These are phyloP conservation scores for Gloeophyllum trabeum DNA, from an alignment of 768 basidiomycete species.

Conservation along the genomic window DNA sequence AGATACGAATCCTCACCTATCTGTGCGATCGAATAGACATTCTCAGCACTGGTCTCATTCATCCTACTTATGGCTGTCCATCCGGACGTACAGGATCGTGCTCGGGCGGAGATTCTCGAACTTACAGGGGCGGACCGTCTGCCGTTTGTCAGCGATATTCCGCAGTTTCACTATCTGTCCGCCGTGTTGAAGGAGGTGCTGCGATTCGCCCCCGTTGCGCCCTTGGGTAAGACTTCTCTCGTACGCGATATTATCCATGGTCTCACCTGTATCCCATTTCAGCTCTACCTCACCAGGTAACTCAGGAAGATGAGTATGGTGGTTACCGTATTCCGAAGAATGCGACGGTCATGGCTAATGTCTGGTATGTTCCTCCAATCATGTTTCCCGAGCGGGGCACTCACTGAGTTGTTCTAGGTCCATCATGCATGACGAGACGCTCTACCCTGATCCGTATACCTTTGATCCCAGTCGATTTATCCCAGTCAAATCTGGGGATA, in stretches of 20 bases:
- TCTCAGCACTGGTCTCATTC: constrained; percentile 1
- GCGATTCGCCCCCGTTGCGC: constrained; percentile 20
- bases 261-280: constrained; percentile 7
- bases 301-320: constrained; percentile 1
- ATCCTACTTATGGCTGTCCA: constrained; percentile 13
- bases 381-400: background rate
- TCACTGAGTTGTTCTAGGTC: constrained; percentile 2
- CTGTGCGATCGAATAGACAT: constrained; percentile 1
- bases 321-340: background rate
- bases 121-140: constrained; percentile 11
- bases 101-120: constrained; percentile 12
- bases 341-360: background rate
- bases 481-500: background rate
- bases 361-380: background rate
- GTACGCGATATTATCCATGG: background rate
- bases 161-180: constrained; percentile 9
- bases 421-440: background rate
- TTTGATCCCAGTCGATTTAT: constrained; percentile 1
- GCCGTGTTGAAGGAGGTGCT: constrained; percentile 16
- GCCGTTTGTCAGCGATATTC: constrained; percentile 9
- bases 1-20: background rate
- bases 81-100: constrained; percentile 11
- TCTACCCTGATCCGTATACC: background rate
- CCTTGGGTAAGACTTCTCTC: constrained; percentile 12
- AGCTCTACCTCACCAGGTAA: background rate